Evolutionary conservation across 352 stramenopile species (phyloP).

Genomic region (Phytophthora brassicae): DNA sequence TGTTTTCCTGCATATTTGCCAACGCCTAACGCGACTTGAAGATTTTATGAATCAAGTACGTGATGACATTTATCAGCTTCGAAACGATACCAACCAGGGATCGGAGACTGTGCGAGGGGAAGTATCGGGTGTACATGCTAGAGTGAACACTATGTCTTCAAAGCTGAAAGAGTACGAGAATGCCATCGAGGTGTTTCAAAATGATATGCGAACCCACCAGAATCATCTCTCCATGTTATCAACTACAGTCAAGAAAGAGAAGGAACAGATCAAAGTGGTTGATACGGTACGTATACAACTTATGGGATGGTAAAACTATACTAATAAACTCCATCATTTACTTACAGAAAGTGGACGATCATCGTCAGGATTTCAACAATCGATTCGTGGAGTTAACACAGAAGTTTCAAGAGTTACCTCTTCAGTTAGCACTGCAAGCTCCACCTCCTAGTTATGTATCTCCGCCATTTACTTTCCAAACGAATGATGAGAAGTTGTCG

Average conservation of each 20-base stretch:
- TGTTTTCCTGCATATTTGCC: conserved; percentile 67
- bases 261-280: conserved; percentile 55
- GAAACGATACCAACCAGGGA: conserved; percentile 40
- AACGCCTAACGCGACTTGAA: conserved; percentile 60
- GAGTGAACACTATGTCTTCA: conserved; percentile 50
- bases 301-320: background rate
- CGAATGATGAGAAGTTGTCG: conserved; percentile 56
- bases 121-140: conserved; percentile 44
- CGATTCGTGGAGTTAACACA: conserved; percentile 61
- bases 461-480: conserved; percentile 53
- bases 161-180: conserved; percentile 63
- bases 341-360: conserved; percentile 67
- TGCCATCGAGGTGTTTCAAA: conserved; percentile 67
- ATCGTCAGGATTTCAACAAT: conserved; percentile 64
- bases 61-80: conserved; percentile 40
- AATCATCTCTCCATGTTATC: conserved; percentile 47
- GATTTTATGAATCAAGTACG: conserved; percentile 42
- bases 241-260: conserved; percentile 54
- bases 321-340: too few species aligned
- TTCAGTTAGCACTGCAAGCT: conserved; percentile 48
- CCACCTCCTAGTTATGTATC: background rate
- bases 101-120: conserved; percentile 48
- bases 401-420: conserved; percentile 64
- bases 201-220: conserved; percentile 59
- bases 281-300: conserved; percentile 41